Evolutionary conservation across 106 monocot species (phyloP), one percentile per base, ranked within the genome.

Genomic region (Phalaenopsis equestris): DNA sequence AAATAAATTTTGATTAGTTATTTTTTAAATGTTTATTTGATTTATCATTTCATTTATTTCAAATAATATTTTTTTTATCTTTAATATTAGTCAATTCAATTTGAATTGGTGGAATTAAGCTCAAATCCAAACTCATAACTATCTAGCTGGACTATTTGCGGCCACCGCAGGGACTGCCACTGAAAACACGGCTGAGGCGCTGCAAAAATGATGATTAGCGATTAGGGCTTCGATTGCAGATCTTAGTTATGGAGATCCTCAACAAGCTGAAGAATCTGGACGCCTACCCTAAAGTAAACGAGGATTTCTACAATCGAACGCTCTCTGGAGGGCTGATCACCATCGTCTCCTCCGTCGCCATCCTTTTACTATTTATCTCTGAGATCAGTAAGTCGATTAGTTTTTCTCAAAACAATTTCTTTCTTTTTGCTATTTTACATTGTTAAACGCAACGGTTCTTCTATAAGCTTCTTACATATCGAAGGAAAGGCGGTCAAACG

Each of bases 241-340:
- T 17, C 70, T 24, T 11, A 21, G 38, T 0, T 16, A 82, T 83
- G 83, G 83, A 78, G 78, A 46, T 83, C 16, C 72, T 83, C 41
- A 56, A 55, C 49, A 83, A 83, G 19, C 47, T 83, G 49, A 77
- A 78, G 78, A 78, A 78, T 83, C 83, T 83, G 23, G 83, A 83
- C 14, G 83, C 83, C 37, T 83, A 83, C 37, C 82, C 82, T 8
- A 82, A 82, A 52, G 67, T 77, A 23, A 82, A 82, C 45, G 82
- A 82, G 77, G 82, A 83, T 83, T 83, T 83, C 72, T 83, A 83
- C 83, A 83, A 55, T 41, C 47, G 83, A 36, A 83, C 83, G n/a
- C 78, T 83, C 23, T 83, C 83, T 16, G 83, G 83, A 21, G 83
- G 83, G 21, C 72, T 83, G 52, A 78, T 83, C 56, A 83, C 83